Base-by-base conservation (phyloP, 768 basidiomycete genomes). In the Xerocomellus intermedius region DNA sequence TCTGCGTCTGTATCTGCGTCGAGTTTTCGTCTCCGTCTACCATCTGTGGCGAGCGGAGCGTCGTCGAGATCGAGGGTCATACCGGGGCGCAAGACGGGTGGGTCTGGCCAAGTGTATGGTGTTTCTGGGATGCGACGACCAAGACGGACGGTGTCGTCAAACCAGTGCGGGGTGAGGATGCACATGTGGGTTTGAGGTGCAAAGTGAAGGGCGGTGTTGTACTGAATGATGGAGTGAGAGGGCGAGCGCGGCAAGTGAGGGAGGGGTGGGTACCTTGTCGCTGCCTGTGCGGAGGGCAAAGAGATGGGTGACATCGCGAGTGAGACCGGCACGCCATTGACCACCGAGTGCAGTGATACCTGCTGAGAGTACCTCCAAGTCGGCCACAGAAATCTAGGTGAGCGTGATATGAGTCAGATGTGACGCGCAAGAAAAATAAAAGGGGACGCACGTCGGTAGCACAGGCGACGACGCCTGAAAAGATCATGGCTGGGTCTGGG, bases 81-180 rank as follows among this genome's bases (percentile, higher is more conserved):
- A 6, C 66, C 64, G 6, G 65, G 66, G 33, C 68, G 73, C 52
- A 80, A 71, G 22, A 87, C 63, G 6, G 72, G 69, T 0, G 89
- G 90, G 14, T 90, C 79, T 0, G 92, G 93, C 85, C 87, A 92
- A 57, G 84, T 75, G 59, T 89, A 92, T 19, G 79, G 73, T 0
- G 65, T 61, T 21, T 85, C 82, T 1, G 80, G 75, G 9, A 89
- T 69, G 8, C 71, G 71, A 13, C 79, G 69, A 5, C 82, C 84
- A 14, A 91, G 74, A 14, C 82, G 77, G 22, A 89, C 78, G 3
- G 79, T 79, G 60, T 94, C 91, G 61, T 94, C 90, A 56, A 94
- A 94, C 94, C 94, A 97, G 58, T 94, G 91, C 0, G 94, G 94
- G 0, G 93, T 78, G n/a, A 97, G 64, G 10, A 93, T 75, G 47